phyloP scores from a whole-genome alignment of 345 rosid genomes.

The Eucalyptus pauciflora region DNA sequence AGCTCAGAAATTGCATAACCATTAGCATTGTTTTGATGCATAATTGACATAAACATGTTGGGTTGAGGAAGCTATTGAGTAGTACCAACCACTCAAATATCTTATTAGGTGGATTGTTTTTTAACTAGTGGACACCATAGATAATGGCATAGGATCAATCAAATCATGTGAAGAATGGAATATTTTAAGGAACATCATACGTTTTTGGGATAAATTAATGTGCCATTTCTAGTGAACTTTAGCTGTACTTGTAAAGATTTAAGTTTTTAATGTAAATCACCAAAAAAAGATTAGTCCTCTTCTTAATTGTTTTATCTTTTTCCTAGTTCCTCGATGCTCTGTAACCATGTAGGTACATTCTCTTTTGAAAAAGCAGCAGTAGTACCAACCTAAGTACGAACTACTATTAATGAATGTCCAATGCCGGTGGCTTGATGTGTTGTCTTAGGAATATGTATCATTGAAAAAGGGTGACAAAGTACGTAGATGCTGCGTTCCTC shows the following conservation, averaged over 20 bases:
- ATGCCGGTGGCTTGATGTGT: background rate
- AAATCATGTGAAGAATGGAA: background rate
- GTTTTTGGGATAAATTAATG: background rate
- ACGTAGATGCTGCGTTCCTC: background rate
- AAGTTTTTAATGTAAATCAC: background rate
- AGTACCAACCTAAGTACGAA: background rate
- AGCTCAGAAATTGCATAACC: background rate
- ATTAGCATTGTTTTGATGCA: background rate
- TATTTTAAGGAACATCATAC: background rate
- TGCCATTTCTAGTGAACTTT: background rate
- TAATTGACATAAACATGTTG: background rate
- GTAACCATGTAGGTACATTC: background rate
- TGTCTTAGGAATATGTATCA: background rate
- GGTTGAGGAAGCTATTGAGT: background rate
- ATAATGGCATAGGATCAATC: background rate
- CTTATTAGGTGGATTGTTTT: background rate
- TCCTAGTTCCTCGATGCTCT: background rate
- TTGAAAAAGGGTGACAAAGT: background rate
- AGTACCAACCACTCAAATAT: background rate
- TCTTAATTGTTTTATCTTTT: background rate
- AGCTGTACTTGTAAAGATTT: background rate
- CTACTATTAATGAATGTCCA: background rate
- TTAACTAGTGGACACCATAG: background rate
- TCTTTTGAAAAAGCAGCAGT: background rate
- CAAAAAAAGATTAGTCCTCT: background rate